Percentiles rank a stretch among this genome's conserved stretches.
phyloP scores from a whole-genome alignment of 1,139 yeast species.

The Scheffersomyces lignicola region DNA sequence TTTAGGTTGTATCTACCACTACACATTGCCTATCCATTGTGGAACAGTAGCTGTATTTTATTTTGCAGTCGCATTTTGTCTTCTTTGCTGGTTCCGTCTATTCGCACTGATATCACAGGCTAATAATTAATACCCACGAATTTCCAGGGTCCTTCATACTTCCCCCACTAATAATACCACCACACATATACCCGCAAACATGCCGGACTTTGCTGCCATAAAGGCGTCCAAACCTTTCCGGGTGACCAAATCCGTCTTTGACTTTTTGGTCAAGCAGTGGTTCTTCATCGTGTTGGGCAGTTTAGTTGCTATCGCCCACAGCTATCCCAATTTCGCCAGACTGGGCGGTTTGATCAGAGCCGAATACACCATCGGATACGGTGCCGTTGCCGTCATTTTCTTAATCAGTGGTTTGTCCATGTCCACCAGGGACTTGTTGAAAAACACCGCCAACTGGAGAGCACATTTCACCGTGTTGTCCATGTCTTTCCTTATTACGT shows the following conservation, averaged over 20 bases:
- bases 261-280: slow-evolving; percentile 56
- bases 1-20: too few species aligned
- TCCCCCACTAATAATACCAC: too few species aligned
- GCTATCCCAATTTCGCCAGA: slow-evolving; percentile 79
- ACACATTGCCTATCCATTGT: too few species aligned
- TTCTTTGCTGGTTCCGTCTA: too few species aligned
- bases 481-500: slow-evolving; percentile 71
- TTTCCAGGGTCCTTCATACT: too few species aligned
- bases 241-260: slow-evolving; percentile 16
- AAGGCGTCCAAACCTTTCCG: slow-evolving; percentile 12
- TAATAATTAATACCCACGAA: too few species aligned
- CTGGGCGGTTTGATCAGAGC: slow-evolving; percentile 77
- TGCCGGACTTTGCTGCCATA: background rate
- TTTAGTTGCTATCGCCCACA: slow-evolving; percentile 71
- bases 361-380: slow-evolving; percentile 76
- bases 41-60: too few species aligned
- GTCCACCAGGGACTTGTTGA: slow-evolving; percentile 58
- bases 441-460: slow-evolving; percentile 72
- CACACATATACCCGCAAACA: background rate
- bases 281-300: slow-evolving; percentile 71
- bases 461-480: slow-evolving; percentile 73
- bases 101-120: too few species aligned
- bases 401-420: slow-evolving; percentile 78
- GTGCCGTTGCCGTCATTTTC: slow-evolving; percentile 85
- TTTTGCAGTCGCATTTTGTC: too few species aligned